Percentiles rank a stretch among this genome's conserved stretches.
phyloP scores from a whole-genome alignment of 1,284 basidiomycete genomes.

The Somion occarium region DNA sequence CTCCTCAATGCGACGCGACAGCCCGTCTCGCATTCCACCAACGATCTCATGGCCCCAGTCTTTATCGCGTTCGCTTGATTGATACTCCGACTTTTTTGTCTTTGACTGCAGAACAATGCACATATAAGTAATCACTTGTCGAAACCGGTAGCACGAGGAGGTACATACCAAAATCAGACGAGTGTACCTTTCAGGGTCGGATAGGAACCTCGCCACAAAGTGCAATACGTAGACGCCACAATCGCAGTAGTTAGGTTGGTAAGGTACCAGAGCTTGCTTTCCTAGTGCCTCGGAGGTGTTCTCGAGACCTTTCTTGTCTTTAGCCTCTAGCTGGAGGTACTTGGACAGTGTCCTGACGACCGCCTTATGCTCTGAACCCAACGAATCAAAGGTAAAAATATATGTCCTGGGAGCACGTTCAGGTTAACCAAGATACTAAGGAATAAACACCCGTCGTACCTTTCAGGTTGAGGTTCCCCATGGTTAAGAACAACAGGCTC shows the following conservation, averaged over 20 bases:
- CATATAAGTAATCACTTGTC: too few species aligned
- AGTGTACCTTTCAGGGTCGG: conserved; percentile 42
- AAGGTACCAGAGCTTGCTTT: conserved; percentile 54
- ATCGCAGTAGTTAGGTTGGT: conserved; percentile 81
- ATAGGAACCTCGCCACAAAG: conserved; percentile 70
- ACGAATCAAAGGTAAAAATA: conserved; percentile 86
- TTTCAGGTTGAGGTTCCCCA: conserved; percentile 23
- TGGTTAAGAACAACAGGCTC: conserved; percentile 22
- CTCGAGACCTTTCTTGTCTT: conserved; percentile 60
- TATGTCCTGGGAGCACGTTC: conserved; percentile 55
- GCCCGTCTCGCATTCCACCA: background rate
- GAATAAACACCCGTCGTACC: too few species aligned
- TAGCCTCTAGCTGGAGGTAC: conserved; percentile 80
- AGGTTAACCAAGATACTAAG: too few species aligned
- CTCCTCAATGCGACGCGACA: background rate
- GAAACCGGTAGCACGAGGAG: too few species aligned
- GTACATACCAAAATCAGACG: conserved; percentile 42
- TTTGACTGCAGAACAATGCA: conserved; percentile 13
- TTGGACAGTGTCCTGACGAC: conserved; percentile 56
- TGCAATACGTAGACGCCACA: conserved; percentile 85
- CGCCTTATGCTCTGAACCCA: conserved; percentile 64
- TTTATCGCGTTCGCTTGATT: conserved; percentile 28
- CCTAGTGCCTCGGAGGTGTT: conserved; percentile 38
- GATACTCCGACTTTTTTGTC: conserved; percentile 26
- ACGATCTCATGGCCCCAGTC: background rate